Evolutionary conservation across 148 eudicot genomes (phyloP).

Genomic region (Rhododendron griersonianum): DNA sequence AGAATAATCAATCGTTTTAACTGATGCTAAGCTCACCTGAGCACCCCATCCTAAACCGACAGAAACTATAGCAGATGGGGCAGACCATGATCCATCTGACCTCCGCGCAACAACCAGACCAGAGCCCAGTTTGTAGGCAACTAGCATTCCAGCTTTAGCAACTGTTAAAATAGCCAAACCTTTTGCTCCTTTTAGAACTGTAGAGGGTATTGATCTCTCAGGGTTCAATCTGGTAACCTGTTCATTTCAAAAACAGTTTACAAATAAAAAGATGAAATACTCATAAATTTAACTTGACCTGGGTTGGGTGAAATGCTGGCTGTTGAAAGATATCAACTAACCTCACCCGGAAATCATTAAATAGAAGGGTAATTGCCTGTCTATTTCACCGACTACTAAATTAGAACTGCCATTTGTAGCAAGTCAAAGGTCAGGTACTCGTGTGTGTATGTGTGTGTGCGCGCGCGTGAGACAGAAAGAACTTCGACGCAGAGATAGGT

Average conservation of each 20-base stretch:
- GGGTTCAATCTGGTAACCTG: constrained; percentile 90
- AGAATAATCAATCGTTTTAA: background rate
- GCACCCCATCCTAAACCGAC: constrained; percentile 99
- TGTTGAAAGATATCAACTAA: background rate
- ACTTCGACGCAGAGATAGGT: background rate
- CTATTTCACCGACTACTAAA: background rate
- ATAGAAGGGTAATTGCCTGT: background rate
- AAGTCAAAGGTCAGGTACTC: background rate
- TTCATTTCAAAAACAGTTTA: constrained; percentile 1
- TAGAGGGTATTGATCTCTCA: constrained; percentile 78
- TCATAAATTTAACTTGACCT: background rate
- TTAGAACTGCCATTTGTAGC: background rate
- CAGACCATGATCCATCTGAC: constrained; percentile 97
- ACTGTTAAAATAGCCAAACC: constrained; percentile 97
- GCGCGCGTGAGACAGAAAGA: background rate
- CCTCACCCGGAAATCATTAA: background rate
- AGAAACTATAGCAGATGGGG: constrained; percentile 94
- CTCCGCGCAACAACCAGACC: constrained; percentile 94
- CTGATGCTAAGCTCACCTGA: constrained; percentile 50
- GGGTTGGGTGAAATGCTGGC: background rate
- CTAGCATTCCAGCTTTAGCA: constrained; percentile 77
- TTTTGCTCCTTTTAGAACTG: constrained; percentile 85
- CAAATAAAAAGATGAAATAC: background rate
- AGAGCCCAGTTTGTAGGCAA: constrained; percentile 91
- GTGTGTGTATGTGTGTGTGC: background rate